Evolutionary conservation across 2,329 filamentous ascomycete genomes (phyloP), one percentile per base, ranked within the genome.

Genomic region (Fusarium virguliforme): DNA sequence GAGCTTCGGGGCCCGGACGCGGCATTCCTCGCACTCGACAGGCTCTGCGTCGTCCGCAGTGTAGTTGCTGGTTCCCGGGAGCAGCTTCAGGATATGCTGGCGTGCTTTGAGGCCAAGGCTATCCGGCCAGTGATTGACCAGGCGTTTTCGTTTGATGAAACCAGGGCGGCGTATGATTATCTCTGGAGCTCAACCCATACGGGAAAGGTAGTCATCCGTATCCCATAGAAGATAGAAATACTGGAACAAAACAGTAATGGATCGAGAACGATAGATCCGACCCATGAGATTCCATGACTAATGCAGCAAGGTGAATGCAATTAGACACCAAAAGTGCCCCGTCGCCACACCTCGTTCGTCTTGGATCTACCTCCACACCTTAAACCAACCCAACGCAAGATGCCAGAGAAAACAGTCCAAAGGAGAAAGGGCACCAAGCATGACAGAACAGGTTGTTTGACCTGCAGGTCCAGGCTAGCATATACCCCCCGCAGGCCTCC

Each of bases 11-110:
- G 63, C 10, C 59, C 63, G 1, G 50, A 70, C 24, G 67, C 64
- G 1, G 64, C 67, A 1, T 67, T 70, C 50, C 61, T 70, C 1
- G 64, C 67, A 0, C 48, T 70, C 2, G 60, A 65, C 9, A 53
- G 64, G 13, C 57, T 61, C 3, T 70, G 67, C 13, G 46, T 67
- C 24, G 30, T 70, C 15, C 51, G 67, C 8, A 61, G 64, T 8
- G 67, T 68, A 8, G 67, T 70, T 6, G 67, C 68, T 3, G 67
- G 67, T 34, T 70, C 64, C 12, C 60, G 64, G 8, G 67, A 70
- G 35, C 64, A 68, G 40, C 34, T 70, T 18, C 53, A 60, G n/a
- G 67, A 70, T 10, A 65, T 70, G 67, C 4, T 70, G 8, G 61
- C 59, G 3, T 68, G 53, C n/a, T 70, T 70, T 32, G 64, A 70